These are phyloP conservation scores for Adiantum capillusveneris DNA, from an alignment of 75 land plant species.

Conservation along the genomic window DNA sequence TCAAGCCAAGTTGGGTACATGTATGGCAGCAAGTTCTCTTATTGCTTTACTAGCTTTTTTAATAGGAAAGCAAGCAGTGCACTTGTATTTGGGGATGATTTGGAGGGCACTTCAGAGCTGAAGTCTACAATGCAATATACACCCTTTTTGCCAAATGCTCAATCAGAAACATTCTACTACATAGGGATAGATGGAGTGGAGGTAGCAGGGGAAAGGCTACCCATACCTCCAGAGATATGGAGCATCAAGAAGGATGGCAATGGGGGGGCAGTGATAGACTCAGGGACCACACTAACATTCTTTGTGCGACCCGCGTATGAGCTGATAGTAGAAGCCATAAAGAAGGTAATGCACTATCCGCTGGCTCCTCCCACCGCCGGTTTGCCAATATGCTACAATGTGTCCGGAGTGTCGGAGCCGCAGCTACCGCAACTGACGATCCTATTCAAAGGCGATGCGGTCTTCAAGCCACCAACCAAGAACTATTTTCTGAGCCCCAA, in stretches of 20 bases:
- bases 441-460: slow-evolving; percentile 29
- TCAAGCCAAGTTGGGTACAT: slow-evolving; percentile 42
- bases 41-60: slow-evolving; percentile 60
- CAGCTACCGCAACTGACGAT: slow-evolving; percentile 34
- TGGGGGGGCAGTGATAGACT: slow-evolving; percentile 71
- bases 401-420: slow-evolving; percentile 11
- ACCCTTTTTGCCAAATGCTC: slow-evolving; percentile 39
- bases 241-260: slow-evolving; percentile 40
- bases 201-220: slow-evolving; percentile 24
- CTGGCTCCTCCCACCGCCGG: slow-evolving; percentile 22
- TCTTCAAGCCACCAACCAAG: slow-evolving; percentile 35
- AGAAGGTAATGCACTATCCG: slow-evolving; percentile 26
- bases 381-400: slow-evolving; percentile 61
- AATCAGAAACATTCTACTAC: slow-evolving; percentile 51
- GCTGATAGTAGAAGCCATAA: slow-evolving; percentile 30
- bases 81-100: slow-evolving; percentile 35
- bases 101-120: background rate
- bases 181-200: slow-evolving; percentile 23
- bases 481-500: slow-evolving; percentile 51
- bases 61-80: slow-evolving; percentile 26
- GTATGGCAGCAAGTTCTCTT: slow-evolving; percentile 55
- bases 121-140: slow-evolving; percentile 25
- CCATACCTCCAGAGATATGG: slow-evolving; percentile 39
- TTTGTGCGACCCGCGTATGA: slow-evolving; percentile 37
- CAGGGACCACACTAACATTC: slow-evolving; percentile 63